Conservation (phyloP, 495 filamentous ascomycete genomes). For the Staphylotrichum tortipilum region DNA sequence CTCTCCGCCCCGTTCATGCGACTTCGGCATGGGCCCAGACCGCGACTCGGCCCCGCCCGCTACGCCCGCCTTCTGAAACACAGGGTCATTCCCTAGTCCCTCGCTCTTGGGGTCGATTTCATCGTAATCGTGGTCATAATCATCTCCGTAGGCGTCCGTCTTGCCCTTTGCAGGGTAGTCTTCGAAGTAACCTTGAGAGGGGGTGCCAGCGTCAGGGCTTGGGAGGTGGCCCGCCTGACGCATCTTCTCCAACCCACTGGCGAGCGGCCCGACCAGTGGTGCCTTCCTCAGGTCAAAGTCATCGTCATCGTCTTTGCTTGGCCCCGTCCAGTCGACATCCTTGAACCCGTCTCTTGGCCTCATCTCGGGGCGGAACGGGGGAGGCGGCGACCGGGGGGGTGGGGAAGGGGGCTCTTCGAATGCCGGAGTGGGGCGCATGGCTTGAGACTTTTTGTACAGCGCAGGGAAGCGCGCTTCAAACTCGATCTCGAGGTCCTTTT, state of each 20-base stretch:
- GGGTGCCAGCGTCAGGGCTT: neutral
- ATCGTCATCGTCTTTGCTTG: constrained; percentile 5
- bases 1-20: neutral
- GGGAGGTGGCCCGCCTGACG: constrained; percentile 10
- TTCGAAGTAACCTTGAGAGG: neutral
- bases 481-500: constrained; percentile 32
- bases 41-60: neutral
- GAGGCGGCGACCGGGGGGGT: constrained; percentile 9
- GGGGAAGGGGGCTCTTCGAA: neutral
- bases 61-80: constrained; percentile 17
- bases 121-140: constrained; percentile 20
- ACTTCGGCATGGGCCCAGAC: neutral
- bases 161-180: neutral
- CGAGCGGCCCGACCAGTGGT: constrained; percentile 20
- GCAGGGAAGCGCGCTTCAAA: constrained; percentile 29
- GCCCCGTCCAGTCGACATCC: constrained; percentile 16
- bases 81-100: constrained; percentile 18
- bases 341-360: neutral
- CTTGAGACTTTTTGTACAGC: constrained; percentile 28
- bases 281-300: constrained; percentile 15
- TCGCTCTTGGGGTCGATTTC: constrained; percentile 27
- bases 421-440: constrained; percentile 15
- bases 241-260: constrained; percentile 26
- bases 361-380: constrained; percentile 1
- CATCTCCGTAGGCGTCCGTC: neutral